Evolutionary conservation across 768 basidiomycete species (phyloP), one percentile per base, ranked within the genome.

Genomic region (Phanerochaete carnosa): DNA sequence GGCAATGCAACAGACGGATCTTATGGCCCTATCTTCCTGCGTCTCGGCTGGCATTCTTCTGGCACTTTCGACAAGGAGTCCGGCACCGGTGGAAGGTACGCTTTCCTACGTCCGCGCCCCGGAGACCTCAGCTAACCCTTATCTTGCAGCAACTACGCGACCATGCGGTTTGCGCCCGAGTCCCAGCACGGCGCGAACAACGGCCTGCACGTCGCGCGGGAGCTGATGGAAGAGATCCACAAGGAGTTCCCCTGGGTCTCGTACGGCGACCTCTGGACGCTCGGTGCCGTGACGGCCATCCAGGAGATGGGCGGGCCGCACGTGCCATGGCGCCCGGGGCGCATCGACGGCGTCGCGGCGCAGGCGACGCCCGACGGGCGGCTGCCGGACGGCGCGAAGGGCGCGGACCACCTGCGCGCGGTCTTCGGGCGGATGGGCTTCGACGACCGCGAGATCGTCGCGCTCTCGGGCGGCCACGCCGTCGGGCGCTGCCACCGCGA

Each of bases 361-460:
- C 74, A 95, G 55, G 88, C 78, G 57, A 91, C 93, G 12, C 93
- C 93, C 6, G 92, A 95, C 64, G 92, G 93, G 62, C 90, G 92
- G 73, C 88, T 95, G 23, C 94, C 94, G 15, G 95, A 98, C 69
- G 95, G 87, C 15, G 67, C 85, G 33, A 87, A 93, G 74, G 94
- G 92, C 58, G 78, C 86, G 46, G 85, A 91, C 72, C 96, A 98
- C 73, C 76, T 98, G 62, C 84, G 96, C 63, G 80, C 1, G 47
- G 68, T 57, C 43, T 57, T 57, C 30, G 56, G 56, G 22, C 56
- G 56, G 26, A 57, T 57, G 56, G 56, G 90, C 56, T 95, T 98
- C 81, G 90, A 94, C 71, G 96, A 99, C 76, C 93, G 92, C 75
- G 96, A 98, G 77, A 98, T 98, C 53, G 95, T 97, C 62, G 93